Base-by-base conservation (phyloP, 225 moss, liverwort and hornwort genomes). In the Anthoceros angustus region DNA sequence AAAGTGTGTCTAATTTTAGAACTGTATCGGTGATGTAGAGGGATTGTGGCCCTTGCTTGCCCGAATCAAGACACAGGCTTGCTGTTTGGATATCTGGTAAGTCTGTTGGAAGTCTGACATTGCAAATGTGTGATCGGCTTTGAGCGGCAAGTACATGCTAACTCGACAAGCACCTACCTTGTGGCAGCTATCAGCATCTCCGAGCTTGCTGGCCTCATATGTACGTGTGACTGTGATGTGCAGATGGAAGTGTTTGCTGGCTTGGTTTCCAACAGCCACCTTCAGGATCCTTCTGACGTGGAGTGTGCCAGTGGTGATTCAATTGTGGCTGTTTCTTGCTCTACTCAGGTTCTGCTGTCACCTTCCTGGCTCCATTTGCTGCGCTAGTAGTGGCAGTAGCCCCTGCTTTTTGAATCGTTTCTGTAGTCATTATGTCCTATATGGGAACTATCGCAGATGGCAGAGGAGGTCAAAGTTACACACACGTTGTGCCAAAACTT, bases 31-130 rank as follows among this genome's bases (percentile, higher is more conserved):
- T 69, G 64, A 69, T 68, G 71, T 80, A 94, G 93, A 84, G 90
- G 90, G 40, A 74, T 94, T 63, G 73, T 94, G 62, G 86, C 87
- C 69, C 72, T 94, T 72, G 90, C 90, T 66, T 94, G 89, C 75
- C 90, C 90, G 61, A 90, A 94, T 77, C 87, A 79, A 74, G 93
- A 90, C 61, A 94, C 90, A 62, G 86, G 82, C 25, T 81, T 94
- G 40, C 71, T 94, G 41, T 87, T 89, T 70, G 87, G 89, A 60
- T 94, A 94, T 72, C 74, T 94, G 93, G 93, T 94, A 84, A 72
- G 80, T 63, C 18, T 32, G 32, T 1, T 32, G 32, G 32, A 67
- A 60, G 23, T 60, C 26, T 14, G 38, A 15, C 25, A 15, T 63
- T 63, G 14, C 21, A 63, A 63, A 25, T 46, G 20, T 42, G 7